A percentile compares a stretch with the other conserved stretches of the same genome.
These are phyloP conservation scores for Melaleuca alternifolia DNA, from an alignment of 345 rosid genomes.

Conservation along the genomic window DNA sequence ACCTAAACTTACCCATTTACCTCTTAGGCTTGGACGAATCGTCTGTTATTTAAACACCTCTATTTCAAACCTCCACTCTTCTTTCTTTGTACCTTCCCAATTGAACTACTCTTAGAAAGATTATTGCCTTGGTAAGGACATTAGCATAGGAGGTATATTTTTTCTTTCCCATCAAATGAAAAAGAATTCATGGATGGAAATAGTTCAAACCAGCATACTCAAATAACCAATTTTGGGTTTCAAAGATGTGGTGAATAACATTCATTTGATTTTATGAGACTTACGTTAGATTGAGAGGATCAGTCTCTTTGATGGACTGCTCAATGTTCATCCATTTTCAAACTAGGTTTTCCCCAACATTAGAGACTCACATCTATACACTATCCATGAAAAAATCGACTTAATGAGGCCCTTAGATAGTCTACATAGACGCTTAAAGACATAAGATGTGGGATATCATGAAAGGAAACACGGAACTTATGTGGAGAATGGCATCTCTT, in stretches of 20 bases:
- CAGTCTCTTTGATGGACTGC: neutral
- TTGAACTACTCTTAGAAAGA: neutral
- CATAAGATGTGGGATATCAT: neutral
- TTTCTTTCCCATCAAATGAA: neutral
- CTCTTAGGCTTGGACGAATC: accelerated
- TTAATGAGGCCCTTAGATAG: neutral
- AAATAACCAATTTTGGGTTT: neutral
- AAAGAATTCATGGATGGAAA: neutral
- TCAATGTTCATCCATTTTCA: neutral
- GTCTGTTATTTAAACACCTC: accelerated
- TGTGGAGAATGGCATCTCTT: neutral
- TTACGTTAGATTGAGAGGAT: neutral
- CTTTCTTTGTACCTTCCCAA: neutral
- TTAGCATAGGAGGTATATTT: neutral
- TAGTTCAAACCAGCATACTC: neutral
- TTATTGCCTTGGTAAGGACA: neutral
- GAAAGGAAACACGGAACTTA: neutral
- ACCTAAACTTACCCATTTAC: accelerated
- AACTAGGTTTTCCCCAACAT: neutral
- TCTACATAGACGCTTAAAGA: neutral
- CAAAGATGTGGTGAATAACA: neutral
- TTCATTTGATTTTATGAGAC: neutral
- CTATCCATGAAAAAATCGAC: neutral
- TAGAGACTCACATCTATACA: neutral
- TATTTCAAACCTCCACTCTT: accelerated